These are phyloP conservation scores for Naganishia liquefaciens DNA, from an alignment of 1,284 basidiomycete genomes.

Conservation along the genomic window DNA sequence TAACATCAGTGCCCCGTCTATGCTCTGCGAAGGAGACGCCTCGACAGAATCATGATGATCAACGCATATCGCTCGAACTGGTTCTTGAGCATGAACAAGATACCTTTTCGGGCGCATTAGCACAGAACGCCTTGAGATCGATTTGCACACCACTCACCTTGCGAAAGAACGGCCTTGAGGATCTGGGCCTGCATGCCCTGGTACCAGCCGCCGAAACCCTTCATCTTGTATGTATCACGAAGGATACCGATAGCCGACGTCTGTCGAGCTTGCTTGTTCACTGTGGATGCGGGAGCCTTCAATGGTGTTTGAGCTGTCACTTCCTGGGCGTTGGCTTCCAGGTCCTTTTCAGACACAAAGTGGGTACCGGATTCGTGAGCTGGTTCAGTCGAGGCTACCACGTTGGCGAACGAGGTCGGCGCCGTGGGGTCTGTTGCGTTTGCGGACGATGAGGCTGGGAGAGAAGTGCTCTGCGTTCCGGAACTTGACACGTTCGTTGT, in stretches of 20 bases:
- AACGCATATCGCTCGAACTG: conserved; percentile 53
- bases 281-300: conserved; percentile 35
- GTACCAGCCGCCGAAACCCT: conserved; percentile 90
- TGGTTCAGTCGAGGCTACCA: conserved; percentile 35
- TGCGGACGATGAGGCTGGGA: background rate
- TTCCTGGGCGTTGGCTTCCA: conserved; percentile 55
- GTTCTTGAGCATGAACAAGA: conserved; percentile 55
- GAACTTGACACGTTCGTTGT: conserved; percentile 10
- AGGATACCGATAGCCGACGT: conserved; percentile 77
- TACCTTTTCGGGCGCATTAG: conserved; percentile 39
- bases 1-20: background rate
- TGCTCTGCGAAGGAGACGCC: conserved; percentile 20
- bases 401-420: conserved; percentile 41
- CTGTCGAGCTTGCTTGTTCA: conserved; percentile 52
- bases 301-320: conserved; percentile 53
- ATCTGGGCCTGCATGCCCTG: conserved; percentile 73
- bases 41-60: conserved; percentile 57
- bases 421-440: conserved; percentile 54
- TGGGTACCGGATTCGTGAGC: conserved; percentile 24
- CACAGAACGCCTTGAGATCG: too few species aligned
- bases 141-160: conserved; percentile 47
- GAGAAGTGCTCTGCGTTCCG: conserved; percentile 6
- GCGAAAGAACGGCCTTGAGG: conserved; percentile 62
- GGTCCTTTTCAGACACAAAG: conserved; percentile 29
- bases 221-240: conserved; percentile 67